Base-by-base conservation (phyloP, 192 early-diverging fungal species). In the Umbelopsis sp. region DNA sequence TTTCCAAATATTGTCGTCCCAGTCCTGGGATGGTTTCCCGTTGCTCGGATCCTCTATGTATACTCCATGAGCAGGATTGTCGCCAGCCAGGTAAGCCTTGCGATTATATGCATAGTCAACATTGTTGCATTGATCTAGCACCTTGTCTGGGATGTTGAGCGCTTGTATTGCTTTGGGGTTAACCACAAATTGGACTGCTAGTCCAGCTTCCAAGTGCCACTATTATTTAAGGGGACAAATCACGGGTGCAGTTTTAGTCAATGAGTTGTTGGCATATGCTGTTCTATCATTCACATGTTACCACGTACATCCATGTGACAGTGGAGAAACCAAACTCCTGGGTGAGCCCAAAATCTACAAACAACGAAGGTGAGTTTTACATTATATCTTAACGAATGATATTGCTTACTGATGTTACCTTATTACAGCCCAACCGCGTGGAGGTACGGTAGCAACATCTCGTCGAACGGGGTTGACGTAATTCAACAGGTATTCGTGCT, bases 361-460 rank as follows among this genome's bases (percentile, higher is more conserved):
- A 52, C 0, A 36, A 10, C 9, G 14, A 68, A 45, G 4, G n/a
- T 34, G 3, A 44, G n/a, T 50, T 50, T 52, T 24, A 26, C 29
- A 65, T 16, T 5, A 65, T 36, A 24, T 4, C 10, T 12, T 9
- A 3, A 41, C 38, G 4, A 41, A 0, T 4, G 17, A 65, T 36
- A 65, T 5, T 9, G 16, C 4, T 41, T 6, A 26, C 32, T 24
- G 8, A 32, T n/a, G 21, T 29, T 29, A 69, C 68, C 68, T 80
- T 45, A 85, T 77, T 21, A 81, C 80, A 20, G 76, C 77, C 67
- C 74, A 85, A 43, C 82, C 80, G 69, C 22, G 69, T 3, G 72
- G 24, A 20, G 88, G 90, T 20, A 92, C 81, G 1, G 82, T 78
- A 44, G 91, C 78, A 2, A 86, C 87, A 73, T 94, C 93, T 22